A percentile compares a stretch with the other conserved stretches of the same genome.
Evolutionary conservation across 495 filamentous ascomycete genomes (phyloP).

Genomic region (Talaromyces proteolyticus): DNA sequence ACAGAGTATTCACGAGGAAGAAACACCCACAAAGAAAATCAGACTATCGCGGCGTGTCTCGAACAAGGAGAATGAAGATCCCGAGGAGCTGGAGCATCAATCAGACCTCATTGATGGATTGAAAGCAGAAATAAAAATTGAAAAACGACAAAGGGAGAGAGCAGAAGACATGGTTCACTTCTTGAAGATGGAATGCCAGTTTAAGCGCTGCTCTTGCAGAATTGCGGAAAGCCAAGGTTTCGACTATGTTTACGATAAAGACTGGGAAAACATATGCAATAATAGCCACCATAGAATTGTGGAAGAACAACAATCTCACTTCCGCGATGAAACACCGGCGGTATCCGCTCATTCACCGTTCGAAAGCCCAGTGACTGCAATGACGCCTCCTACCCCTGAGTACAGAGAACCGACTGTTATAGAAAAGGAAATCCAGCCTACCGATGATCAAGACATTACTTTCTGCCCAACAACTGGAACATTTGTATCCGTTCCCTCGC

Average conservation of each 20-base stretch:
- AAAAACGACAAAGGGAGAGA: constrained; percentile 58
- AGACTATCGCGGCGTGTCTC: constrained; percentile 45
- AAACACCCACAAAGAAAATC: constrained; percentile 58
- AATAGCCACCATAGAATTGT: neutral
- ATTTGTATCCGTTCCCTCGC: constrained; percentile 40
- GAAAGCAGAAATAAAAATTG: constrained; percentile 54
- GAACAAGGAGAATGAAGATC: constrained; percentile 41
- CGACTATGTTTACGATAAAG: constrained; percentile 44
- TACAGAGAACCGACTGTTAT: constrained; percentile 16
- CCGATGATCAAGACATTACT: constrained; percentile 31
- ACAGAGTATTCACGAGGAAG: constrained; percentile 40
- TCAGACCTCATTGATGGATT: constrained; percentile 53
- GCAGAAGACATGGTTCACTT: constrained; percentile 75
- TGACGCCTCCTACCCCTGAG: constrained; percentile 7
- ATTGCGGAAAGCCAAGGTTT: constrained; percentile 44
- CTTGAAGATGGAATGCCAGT: constrained; percentile 73
- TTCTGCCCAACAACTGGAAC: constrained; percentile 47
- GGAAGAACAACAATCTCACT: neutral
- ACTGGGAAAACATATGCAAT: constrained; percentile 8
- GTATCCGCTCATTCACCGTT: constrained; percentile 4
- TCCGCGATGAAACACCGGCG: neutral
- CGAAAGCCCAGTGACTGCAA: constrained; percentile 4
- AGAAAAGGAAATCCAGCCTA: constrained; percentile 18
- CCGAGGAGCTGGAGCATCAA: constrained; percentile 23
- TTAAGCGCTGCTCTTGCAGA: constrained; percentile 64